Evolutionary conservation across 306 rosid genomes (phyloP).

Genomic region (Cercis canadensis): DNA sequence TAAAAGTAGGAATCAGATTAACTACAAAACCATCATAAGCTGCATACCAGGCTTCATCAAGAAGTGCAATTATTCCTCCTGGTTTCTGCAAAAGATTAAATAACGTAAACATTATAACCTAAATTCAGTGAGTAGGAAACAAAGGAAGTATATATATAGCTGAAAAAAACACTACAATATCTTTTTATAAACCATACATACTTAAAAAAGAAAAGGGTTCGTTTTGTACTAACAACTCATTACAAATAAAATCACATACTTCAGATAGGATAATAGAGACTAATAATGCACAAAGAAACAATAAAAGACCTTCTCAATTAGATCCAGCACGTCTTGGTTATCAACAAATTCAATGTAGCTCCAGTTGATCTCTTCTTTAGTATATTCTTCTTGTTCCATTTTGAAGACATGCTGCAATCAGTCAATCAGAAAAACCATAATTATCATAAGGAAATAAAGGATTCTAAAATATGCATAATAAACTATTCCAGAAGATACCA

Average conservation of each 20-base stretch:
- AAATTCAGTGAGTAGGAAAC: conserved; percentile 16
- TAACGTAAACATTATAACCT: conserved; percentile 35
- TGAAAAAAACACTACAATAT: conserved; percentile 29
- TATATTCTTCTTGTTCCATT: conserved; percentile 99
- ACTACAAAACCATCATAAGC: conserved; percentile 32
- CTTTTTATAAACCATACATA: conserved; percentile 16
- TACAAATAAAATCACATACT: conserved; percentile 5
- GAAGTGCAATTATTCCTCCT: conserved; percentile 94
- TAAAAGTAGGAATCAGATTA: conserved; percentile 27
- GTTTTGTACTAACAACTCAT: conserved; percentile 13
- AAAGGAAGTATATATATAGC: neutral
- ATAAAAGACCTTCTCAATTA: conserved; percentile 84
- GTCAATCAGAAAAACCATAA: conserved; percentile 34
- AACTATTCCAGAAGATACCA: conserved; percentile 36
- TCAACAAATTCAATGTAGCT: conserved; percentile 99
- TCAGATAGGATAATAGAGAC: neutral
- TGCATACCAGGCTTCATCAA: conserved; percentile 99
- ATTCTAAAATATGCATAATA: conserved; percentile 26
- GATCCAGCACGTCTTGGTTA: conserved; percentile 98
- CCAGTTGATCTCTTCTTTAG: conserved; percentile 96
- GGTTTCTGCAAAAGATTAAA: conserved; percentile 80
- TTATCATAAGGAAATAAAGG: conserved; percentile 11
- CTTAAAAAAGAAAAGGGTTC: neutral
- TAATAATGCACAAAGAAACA: conserved; percentile 36
- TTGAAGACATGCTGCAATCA: conserved; percentile 93